A percentile compares a stretch with the other conserved stretches of the same genome.
These are phyloP conservation scores for Porcisia hertigi DNA, from an alignment of 208 protist genomes.

Conservation along the genomic window DNA sequence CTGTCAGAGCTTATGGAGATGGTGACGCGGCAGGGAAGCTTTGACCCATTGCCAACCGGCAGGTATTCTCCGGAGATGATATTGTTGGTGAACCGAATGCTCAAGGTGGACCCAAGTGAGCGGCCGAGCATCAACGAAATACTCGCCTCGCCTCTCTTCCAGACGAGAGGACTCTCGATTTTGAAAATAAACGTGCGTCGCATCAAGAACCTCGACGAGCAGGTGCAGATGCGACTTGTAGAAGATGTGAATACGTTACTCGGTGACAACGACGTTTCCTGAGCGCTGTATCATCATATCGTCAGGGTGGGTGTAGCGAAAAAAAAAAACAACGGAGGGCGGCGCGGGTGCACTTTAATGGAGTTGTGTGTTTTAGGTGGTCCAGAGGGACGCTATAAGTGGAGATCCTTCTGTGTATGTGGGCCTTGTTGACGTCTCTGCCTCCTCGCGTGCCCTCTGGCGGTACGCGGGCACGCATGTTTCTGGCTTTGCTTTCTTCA, in stretches of 20 bases:
- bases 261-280: neutral
- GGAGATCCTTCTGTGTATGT: no score
- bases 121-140: constrained; percentile 58
- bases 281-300: neutral
- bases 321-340: neutral
- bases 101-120: constrained; percentile 47
- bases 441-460: no score
- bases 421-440: no score
- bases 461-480: no score
- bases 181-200: constrained; percentile 52
- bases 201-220: constrained; percentile 38
- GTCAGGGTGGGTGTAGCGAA: neutral
- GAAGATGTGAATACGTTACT: constrained; percentile 40
- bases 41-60: constrained; percentile 43
- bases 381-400: no score
- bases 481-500: no score
- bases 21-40: constrained; percentile 47
- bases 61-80: constrained; percentile 42
- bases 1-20: constrained; percentile 54
- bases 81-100: constrained; percentile 45
- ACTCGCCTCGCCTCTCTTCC: constrained; percentile 38
- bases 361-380: no score
- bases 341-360: no score
- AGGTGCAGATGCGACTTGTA: constrained; percentile 30
- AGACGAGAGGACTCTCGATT: constrained; percentile 37